phyloP scores from a whole-genome alignment of 164 flowering plant species.

The Berberis thunbergii region DNA sequence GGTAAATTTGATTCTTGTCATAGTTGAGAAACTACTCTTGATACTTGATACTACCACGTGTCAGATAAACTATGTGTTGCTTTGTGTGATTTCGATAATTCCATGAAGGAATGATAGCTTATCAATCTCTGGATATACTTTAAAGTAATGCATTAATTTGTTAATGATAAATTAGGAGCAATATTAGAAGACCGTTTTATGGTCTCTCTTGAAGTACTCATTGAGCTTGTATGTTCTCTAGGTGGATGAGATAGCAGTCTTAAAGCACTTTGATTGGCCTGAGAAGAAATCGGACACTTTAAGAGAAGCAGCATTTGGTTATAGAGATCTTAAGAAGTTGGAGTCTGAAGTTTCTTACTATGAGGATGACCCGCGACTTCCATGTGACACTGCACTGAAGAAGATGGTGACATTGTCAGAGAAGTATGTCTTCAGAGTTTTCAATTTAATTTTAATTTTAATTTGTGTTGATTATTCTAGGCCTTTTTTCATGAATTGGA shows the following conservation, averaged over 20 bases:
- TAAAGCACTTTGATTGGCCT: conserved; percentile 96
- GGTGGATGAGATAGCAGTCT: conserved; percentile 98
- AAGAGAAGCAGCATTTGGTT: conserved; percentile 91
- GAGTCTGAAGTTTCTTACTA: conserved; percentile 57
- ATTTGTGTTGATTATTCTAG: neutral
- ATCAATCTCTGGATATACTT: neutral
- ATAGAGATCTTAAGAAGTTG: conserved; percentile 76
- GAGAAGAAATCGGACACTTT: conserved; percentile 90
- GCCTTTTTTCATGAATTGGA: neutral
- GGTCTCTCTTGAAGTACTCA: neutral
- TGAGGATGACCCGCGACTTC: conserved; percentile 56
- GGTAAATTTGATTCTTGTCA: conserved; percentile 33
- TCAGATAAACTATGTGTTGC: too few relatives aligned
- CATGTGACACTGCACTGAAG: conserved; percentile 72
- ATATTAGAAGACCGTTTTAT: neutral
- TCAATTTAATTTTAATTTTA: neutral
- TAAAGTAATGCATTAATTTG: neutral
- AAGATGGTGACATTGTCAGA: conserved; percentile 80
- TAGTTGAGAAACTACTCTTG: neutral
- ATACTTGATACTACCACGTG: too few relatives aligned
- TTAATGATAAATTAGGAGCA: too few relatives aligned
- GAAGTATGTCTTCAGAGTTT: conserved; percentile 41
- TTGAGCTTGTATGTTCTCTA: conserved; percentile 9
- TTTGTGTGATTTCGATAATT: too few relatives aligned
- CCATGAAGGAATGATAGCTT: neutral